These are phyloP conservation scores for Schizophyllum commune DNA, from an alignment of 1,284 basidiomycete species.

Conservation along the genomic window DNA sequence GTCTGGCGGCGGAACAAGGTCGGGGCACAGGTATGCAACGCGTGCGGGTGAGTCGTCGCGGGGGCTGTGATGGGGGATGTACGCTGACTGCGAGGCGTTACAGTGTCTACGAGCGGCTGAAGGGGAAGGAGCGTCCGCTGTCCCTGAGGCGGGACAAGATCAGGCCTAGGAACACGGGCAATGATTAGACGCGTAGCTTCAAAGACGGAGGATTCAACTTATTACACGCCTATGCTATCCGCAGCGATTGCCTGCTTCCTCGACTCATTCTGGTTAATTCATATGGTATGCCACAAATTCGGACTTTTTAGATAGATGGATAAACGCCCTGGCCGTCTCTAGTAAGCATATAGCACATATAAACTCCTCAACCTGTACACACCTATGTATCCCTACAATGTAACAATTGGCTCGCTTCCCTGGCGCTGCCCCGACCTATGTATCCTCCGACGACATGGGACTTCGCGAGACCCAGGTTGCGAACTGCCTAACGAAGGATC, in stretches of 20 bases:
- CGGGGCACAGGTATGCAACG: constrained; percentile 12
- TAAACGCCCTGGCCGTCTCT: background rate
- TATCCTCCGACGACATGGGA: no score
- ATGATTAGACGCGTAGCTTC: background rate
- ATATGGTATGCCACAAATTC: background rate
- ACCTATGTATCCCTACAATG: no score
- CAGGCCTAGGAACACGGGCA: constrained; percentile 11
- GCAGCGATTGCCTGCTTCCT: background rate
- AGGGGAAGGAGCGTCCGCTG: constrained; percentile 13
- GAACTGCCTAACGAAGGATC: no score
- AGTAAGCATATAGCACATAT: background rate
- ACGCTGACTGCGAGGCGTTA: background rate
- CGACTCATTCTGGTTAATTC: background rate
- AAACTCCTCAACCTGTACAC: no score
- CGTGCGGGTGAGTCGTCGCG: constrained; percentile 9
- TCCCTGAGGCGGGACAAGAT: constrained; percentile 11
- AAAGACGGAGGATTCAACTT: background rate
- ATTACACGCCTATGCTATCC: background rate
- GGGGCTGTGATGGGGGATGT: background rate
- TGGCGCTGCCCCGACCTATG: no score
- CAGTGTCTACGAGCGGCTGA: constrained; percentile 4
- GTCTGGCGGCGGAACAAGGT: constrained; percentile 12
- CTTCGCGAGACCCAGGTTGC: no score
- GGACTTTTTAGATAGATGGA: background rate
- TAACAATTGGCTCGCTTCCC: no score